Conservation (phyloP, 306 rosid species). For the Dryas octopetala region DNA sequence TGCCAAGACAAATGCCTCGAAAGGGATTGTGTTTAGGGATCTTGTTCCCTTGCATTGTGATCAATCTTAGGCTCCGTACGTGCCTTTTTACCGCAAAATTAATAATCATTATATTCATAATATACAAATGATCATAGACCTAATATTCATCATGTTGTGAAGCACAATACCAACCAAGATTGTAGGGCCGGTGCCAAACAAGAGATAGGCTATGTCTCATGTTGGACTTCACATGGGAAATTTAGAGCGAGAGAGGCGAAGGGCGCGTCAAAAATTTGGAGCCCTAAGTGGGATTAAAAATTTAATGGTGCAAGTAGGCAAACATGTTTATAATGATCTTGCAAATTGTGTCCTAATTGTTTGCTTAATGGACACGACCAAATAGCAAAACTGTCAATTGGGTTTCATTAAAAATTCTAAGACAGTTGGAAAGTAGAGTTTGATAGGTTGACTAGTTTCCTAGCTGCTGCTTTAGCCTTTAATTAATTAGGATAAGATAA, state of each 20-base stretch:
- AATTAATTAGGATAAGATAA: no score
- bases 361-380: slow-evolving; percentile 34
- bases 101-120: no score
- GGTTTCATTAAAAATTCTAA: slow-evolving; percentile 31
- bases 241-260: slow-evolving; percentile 26
- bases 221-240: slow-evolving; percentile 47
- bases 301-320: slow-evolving; percentile 39
- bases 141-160: slow-evolving; percentile 19
- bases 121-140: no score
- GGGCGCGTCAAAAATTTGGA: slow-evolving; percentile 16
- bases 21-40: slow-evolving; percentile 47
- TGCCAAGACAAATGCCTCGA: slow-evolving; percentile 49
- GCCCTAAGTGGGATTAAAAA: background rate
- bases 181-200: slow-evolving; percentile 72
- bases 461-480: background rate
- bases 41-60: slow-evolving; percentile 56
- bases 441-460: slow-evolving; percentile 19
- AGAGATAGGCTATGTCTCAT: slow-evolving; percentile 45
- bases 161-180: slow-evolving; percentile 40
- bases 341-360: slow-evolving; percentile 33
- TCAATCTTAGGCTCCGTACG: slow-evolving; percentile 39
- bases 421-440: slow-evolving; percentile 42
- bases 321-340: slow-evolving; percentile 50
- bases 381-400: slow-evolving; percentile 32
- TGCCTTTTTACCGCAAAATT: slow-evolving; percentile 23